Percentiles rank a stretch among this genome's conserved stretches.
Evolutionary conservation across 371 early-diverging fungal genomes (phyloP).

Genomic region (Syncephalastrum sp.): DNA sequence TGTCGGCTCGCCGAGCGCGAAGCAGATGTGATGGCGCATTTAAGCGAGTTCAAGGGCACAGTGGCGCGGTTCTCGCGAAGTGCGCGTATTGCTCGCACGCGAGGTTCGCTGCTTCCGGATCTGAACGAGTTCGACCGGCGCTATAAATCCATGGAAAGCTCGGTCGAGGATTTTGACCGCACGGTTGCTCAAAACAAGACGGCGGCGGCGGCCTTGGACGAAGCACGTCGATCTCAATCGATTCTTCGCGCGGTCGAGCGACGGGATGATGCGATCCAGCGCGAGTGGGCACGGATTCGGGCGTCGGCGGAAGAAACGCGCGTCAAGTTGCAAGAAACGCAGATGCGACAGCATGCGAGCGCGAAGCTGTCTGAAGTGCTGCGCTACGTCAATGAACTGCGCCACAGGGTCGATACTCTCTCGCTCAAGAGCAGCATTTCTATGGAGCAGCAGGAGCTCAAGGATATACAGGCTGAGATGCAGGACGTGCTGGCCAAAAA

Average conservation of each 20-base stretch:
- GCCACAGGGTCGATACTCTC: slow-evolving; percentile 39
- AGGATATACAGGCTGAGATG: slow-evolving; percentile 39
- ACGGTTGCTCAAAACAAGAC: slow-evolving; percentile 1
- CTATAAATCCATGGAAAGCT: slow-evolving; percentile 28
- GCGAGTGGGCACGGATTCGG: slow-evolving; percentile 35
- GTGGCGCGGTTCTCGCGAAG: slow-evolving; percentile 21
- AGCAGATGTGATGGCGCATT: slow-evolving; percentile 21
- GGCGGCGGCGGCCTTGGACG: background rate
- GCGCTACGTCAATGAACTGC: slow-evolving; percentile 40
- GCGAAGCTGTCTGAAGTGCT: slow-evolving; percentile 38
- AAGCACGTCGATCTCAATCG: slow-evolving; percentile 10
- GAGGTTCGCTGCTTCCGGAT: slow-evolving; percentile 30
- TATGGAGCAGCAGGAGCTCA: slow-evolving; percentile 43
- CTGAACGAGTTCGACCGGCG: slow-evolving; percentile 33
- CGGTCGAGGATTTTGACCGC: slow-evolving; percentile 25
- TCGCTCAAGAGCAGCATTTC: slow-evolving; percentile 40
- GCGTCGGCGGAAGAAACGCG: slow-evolving; percentile 37
- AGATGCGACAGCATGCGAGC: slow-evolving; percentile 32
- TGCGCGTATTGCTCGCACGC: slow-evolving; percentile 19
- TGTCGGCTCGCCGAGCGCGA: slow-evolving; percentile 29
- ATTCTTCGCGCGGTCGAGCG: slow-evolving; percentile 30
- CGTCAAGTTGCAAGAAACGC: slow-evolving; percentile 30
- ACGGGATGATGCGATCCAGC: slow-evolving; percentile 30
- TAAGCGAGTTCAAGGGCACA: slow-evolving; percentile 30
- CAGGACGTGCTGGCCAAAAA: slow-evolving; percentile 27